Percentiles rank a stretch among this genome's conserved stretches.
phyloP scores from a whole-genome alignment of 768 basidiomycete genomes.

The Boletus edulis region DNA sequence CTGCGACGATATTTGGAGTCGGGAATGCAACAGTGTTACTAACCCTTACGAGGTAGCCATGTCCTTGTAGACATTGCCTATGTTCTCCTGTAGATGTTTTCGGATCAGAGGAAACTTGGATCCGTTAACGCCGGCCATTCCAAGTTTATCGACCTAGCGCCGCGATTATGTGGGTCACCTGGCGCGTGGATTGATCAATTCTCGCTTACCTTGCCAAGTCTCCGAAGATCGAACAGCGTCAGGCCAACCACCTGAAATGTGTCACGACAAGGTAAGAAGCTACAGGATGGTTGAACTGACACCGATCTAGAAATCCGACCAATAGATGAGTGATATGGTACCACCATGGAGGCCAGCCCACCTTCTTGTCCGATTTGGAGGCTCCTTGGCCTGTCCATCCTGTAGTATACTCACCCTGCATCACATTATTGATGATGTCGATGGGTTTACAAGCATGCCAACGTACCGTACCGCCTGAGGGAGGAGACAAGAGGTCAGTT shows the following conservation, averaged over 20 bases:
- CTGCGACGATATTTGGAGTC: constrained; percentile 32
- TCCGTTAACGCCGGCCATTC: constrained; percentile 90
- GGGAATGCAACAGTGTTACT: neutral
- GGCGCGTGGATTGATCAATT: constrained; percentile 5
- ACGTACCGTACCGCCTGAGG: constrained; percentile 47
- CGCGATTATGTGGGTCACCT: constrained; percentile 6
- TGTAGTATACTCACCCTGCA: constrained; percentile 86
- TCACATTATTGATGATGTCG: neutral
- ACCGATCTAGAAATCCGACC: constrained; percentile 51
- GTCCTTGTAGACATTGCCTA: constrained; percentile 79
- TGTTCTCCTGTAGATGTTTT: constrained; percentile 77
- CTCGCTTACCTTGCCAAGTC: constrained; percentile 65
- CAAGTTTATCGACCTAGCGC: constrained; percentile 61
- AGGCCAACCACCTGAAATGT: constrained; percentile 73
- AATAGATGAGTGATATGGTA: neutral
- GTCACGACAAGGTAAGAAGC: constrained; percentile 12
- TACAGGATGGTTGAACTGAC: constrained; percentile 38
- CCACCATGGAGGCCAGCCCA: constrained; percentile 26
- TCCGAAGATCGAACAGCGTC: constrained; percentile 85
- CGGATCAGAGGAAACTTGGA: constrained; percentile 86
- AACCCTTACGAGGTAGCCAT: constrained; percentile 73
- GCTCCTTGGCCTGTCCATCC: constrained; percentile 93
- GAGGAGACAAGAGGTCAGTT: constrained; percentile 10
- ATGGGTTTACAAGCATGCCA: neutral
- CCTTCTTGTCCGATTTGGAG: constrained; percentile 94